Evolutionary conservation across 352 stramenopile species (phyloP).

Genomic region (Pythium periplocum): DNA sequence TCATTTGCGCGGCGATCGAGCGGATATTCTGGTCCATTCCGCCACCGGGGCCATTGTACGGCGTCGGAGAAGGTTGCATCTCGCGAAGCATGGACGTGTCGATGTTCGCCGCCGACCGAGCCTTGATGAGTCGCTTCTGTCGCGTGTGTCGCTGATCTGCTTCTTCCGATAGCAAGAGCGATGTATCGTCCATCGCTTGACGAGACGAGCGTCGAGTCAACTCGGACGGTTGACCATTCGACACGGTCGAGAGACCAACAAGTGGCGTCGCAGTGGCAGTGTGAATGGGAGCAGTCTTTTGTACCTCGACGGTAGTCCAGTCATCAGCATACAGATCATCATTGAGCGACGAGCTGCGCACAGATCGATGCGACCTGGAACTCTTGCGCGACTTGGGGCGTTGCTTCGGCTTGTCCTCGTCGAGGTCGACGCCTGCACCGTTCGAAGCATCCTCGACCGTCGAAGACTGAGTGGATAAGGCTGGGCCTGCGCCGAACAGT

Average conservation of each 20-base stretch:
- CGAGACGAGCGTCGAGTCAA: conserved; percentile 2
- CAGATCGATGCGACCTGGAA: too few relatives aligned
- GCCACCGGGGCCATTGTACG: conserved; percentile 2
- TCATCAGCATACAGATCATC: too few relatives aligned
- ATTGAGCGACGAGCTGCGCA: too few relatives aligned
- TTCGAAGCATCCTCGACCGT: too few relatives aligned
- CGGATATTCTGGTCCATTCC: conserved; percentile 60
- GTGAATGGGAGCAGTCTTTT: too few relatives aligned
- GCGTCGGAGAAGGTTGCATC: conserved; percentile 6
- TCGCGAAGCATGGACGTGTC: conserved; percentile 30
- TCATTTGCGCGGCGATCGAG: conserved; percentile 66
- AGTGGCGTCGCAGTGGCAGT: too few relatives aligned
- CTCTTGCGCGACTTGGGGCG: conserved; percentile 1
- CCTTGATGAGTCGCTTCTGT: conserved; percentile 37
- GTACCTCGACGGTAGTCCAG: too few relatives aligned
- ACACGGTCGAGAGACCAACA: too few relatives aligned
- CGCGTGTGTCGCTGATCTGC: conserved; percentile 12
- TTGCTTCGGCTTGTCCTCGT: conserved; percentile 33
- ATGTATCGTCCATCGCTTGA: conserved; percentile 18
- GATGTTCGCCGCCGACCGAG: conserved; percentile 53
- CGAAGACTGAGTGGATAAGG: too few relatives aligned
- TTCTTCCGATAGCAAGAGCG: conserved; percentile 7
- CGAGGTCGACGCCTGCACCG: background rate
- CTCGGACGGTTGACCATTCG: too few relatives aligned
- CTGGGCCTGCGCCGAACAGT: conserved; percentile 30